Base-by-base conservation (phyloP, 148 eudicot species). In the Pouteria glomerata region DNA sequence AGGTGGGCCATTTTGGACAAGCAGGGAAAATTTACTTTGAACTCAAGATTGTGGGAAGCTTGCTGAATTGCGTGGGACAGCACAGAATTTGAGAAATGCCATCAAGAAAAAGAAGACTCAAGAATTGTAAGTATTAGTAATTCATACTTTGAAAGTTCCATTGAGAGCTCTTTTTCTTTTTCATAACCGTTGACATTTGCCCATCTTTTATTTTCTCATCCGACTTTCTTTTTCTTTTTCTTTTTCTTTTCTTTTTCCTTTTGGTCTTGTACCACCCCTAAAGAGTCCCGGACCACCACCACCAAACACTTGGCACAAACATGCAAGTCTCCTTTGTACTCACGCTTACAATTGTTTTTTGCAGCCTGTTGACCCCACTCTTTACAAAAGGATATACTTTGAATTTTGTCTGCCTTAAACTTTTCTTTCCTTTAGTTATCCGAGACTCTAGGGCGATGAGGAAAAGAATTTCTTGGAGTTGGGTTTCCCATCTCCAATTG, bases 251-350 rank as follows among this genome's bases (percentile, higher is more conserved):
- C 60, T 73, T n/a, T n/a, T 33, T 68, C 72, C 45, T 74, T 78
- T 74, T 39, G 61, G 57, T 39, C 50, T 70, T 76, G 70, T 31
- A 65, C 75, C 74, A 78, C n/a, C n/a, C n/a, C 76, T 23, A 60
- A 47, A 48, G n/a, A n/a, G n/a, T 66, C 66, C 79, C 75, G 87
- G 87, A 84, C 87, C 87, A 84, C 87, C 82, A 80, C 74, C 65
- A 72, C n/a, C n/a, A n/a, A n/a, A 65, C 67, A 71, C 73, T 59
- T 57, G 77, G 80, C 70, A 69, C n/a, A 21, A 70, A 78, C 65
- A 73, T 71, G 39, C 48, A 62, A n/a, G n/a, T n/a, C n/a, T n/a
- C 44, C 44, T 39, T 39, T 39, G 10, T 39, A 10, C 44, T 39
- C 44, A 39, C 44, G 44, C 44, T 10, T 39, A 39, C 44, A 39